Evolutionary conservation across 2,329 filamentous ascomycete species (phyloP).

Genomic region (Dryadomyces sulphureus): DNA sequence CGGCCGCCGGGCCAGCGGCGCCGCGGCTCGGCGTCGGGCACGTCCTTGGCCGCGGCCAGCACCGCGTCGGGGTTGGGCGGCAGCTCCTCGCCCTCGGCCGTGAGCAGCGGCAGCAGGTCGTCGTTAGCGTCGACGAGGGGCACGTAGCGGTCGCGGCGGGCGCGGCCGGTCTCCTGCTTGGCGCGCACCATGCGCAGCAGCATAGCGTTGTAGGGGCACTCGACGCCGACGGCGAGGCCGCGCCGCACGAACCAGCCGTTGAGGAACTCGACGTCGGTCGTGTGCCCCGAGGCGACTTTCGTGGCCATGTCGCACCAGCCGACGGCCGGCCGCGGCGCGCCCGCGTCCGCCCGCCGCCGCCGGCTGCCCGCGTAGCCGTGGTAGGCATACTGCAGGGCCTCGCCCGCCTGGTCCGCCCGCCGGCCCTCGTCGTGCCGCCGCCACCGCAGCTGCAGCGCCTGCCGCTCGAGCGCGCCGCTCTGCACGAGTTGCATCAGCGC

Average conservation of each 20-base stretch:
- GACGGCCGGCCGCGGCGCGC: slow-evolving; percentile 31
- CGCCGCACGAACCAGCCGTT: slow-evolving; percentile 76
- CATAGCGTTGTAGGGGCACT: slow-evolving; percentile 57
- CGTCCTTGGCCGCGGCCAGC: not conserved
- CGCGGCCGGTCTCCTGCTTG: slow-evolving; percentile 29
- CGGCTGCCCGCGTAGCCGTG: not conserved
- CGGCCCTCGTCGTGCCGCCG: not conserved
- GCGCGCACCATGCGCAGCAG: slow-evolving; percentile 59
- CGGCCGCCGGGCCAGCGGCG: not conserved
- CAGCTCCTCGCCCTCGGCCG: not conserved
- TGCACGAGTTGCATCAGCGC: slow-evolving; percentile 43
- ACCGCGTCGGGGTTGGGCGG: no score
- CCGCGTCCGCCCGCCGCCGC: not conserved
- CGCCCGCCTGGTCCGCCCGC: no score
- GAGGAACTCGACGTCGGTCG: slow-evolving; percentile 68
- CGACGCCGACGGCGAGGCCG: slow-evolving; percentile 58
- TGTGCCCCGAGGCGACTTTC: slow-evolving; percentile 43
- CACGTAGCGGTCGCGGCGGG: not conserved
- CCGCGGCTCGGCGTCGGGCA: not conserved
- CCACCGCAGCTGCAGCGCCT: slow-evolving; percentile 12
- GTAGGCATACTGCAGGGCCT: not conserved
- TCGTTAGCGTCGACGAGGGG: slow-evolving; percentile 1
- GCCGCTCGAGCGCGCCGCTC: slow-evolving; percentile 44
- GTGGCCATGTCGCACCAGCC: slow-evolving; percentile 47
- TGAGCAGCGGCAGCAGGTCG: no score